Evolutionary conservation across 208 protist genomes (phyloP).

Genomic region (Crithidia sp.): DNA sequence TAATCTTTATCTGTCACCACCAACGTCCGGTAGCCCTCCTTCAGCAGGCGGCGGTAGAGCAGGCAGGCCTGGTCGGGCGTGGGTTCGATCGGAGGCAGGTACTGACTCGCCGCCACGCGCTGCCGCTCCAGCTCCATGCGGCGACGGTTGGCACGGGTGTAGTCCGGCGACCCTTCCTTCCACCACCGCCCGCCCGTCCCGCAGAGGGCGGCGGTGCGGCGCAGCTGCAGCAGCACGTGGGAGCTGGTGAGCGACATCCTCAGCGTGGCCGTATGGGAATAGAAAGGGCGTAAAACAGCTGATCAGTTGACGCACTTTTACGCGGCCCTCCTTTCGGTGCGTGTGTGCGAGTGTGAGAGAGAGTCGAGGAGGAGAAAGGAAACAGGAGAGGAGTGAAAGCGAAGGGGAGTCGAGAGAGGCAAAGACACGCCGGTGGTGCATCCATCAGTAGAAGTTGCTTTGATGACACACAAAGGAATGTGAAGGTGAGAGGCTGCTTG

Average conservation of each 20-base stretch:
- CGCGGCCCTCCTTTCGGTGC: too few species aligned
- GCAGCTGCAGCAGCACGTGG: slow-evolving; percentile 32
- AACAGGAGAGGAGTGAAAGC: too few species aligned
- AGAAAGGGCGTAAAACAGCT: too few species aligned
- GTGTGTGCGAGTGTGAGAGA: too few species aligned
- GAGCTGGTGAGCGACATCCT: slow-evolving; percentile 31
- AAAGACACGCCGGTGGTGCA: too few species aligned
- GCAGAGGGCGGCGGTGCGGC: slow-evolving; percentile 13
- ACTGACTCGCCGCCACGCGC: slow-evolving; percentile 53
- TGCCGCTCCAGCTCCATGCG: slow-evolving; percentile 67
- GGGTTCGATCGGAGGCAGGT: slow-evolving; percentile 76
- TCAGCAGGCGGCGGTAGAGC: slow-evolving; percentile 80
- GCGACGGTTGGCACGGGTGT: slow-evolving; percentile 66
- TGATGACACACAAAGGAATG: too few species aligned
- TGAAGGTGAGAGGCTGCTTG: too few species aligned
- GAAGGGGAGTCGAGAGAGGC: too few species aligned
- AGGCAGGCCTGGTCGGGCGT: slow-evolving; percentile 59
- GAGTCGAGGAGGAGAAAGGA: too few species aligned
- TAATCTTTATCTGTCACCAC: slow-evolving; percentile 80
- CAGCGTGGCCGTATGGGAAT: background rate
- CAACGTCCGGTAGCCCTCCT: slow-evolving; percentile 50
- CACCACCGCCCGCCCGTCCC: slow-evolving; percentile 68
- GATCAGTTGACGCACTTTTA: too few species aligned
- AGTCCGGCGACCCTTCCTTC: slow-evolving; percentile 78
- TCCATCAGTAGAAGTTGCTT: too few species aligned